A percentile compares a stretch with the other conserved stretches of the same genome.
phyloP scores from a whole-genome alignment of 768 basidiomycete genomes.

The Lentinula boryana region DNA sequence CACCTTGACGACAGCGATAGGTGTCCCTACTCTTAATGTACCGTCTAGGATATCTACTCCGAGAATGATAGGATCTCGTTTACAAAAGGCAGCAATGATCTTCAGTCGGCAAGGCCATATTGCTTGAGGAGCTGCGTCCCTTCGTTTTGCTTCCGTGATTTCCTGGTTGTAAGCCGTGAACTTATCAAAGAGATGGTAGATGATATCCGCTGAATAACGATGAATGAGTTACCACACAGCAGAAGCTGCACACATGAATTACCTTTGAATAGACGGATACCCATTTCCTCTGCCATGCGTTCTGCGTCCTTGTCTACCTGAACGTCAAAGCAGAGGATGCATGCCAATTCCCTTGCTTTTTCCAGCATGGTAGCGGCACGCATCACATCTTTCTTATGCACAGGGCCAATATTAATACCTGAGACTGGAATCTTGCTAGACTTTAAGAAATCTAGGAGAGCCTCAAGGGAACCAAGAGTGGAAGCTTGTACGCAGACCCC shows the following conservation, averaged over 20 bases:
- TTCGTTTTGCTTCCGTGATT: constrained; percentile 87
- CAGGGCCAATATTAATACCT: constrained; percentile 95
- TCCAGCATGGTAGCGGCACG: constrained; percentile 91
- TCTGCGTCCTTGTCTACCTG: constrained; percentile 91
- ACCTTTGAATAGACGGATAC: constrained; percentile 94
- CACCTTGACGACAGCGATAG: constrained; percentile 90
- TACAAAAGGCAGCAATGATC: constrained; percentile 90
- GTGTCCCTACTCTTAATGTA: constrained; percentile 85
- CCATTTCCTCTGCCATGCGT: constrained; percentile 87
- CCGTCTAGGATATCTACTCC: constrained; percentile 97
- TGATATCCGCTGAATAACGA: constrained; percentile 77
- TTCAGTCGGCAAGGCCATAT: constrained; percentile 96
- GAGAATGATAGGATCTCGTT: constrained; percentile 95
- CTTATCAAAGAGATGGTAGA: constrained; percentile 95
- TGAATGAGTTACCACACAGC: constrained; percentile 3
- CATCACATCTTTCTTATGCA: constrained; percentile 94
- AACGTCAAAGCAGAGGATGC: constrained; percentile 96
- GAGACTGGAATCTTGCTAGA: constrained; percentile 95
- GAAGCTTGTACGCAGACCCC: constrained; percentile 98
- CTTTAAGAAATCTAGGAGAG: constrained; percentile 92
- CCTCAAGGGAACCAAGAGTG: constrained; percentile 95
- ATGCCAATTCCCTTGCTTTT: constrained; percentile 90
- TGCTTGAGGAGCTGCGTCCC: constrained; percentile 89
- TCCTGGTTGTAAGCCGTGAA: constrained; percentile 93
- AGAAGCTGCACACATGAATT: constrained; percentile 3